phyloP scores from a whole-genome alignment of 140 eudicot genomes.

The Senecio squalidus region DNA sequence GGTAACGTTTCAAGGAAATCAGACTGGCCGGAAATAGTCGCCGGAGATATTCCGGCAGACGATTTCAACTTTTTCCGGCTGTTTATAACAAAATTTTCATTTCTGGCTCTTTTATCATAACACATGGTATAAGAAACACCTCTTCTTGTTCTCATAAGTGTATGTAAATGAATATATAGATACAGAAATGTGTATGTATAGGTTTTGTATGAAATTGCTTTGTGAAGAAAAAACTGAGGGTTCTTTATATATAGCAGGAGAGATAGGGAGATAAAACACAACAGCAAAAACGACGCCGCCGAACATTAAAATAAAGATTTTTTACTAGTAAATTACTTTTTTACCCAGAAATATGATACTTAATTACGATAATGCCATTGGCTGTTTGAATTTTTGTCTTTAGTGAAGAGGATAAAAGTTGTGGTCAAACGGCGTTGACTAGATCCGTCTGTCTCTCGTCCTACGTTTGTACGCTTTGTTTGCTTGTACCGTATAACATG shows the following conservation, averaged over 20 bases:
- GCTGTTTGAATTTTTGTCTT: background rate
- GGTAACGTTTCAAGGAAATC: constrained; percentile 49
- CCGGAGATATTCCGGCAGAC: constrained; percentile 15
- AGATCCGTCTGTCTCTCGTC: constrained; percentile 22
- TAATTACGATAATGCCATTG: constrained; percentile 10
- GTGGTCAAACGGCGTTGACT: constrained; percentile 30
- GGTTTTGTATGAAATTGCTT: constrained; percentile 8
- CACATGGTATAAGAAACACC: constrained; percentile 24
- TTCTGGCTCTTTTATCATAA: constrained; percentile 31
- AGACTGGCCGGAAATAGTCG: constrained; percentile 26
- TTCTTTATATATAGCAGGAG: constrained; percentile 22
- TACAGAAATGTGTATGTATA: constrained; percentile 24
- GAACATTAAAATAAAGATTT: constrained; percentile 16
- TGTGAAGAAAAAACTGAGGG: constrained; percentile 23
- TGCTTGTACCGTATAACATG: constrained; percentile 16
- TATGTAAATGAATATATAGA: background rate
- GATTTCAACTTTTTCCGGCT: constrained; percentile 27
- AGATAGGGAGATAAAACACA: constrained; percentile 19
- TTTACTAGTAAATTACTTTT: constrained; percentile 7
- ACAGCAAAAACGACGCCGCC: constrained; percentile 41
- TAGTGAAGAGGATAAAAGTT: constrained; percentile 12
- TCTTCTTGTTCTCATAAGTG: constrained; percentile 39
- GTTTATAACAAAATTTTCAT: background rate
- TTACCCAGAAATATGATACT: too few species aligned
- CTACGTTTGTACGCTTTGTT: constrained; percentile 24